Conservation (phyloP, 2,329 filamentous ascomycete genomes). For the Fusarium sp. region DNA sequence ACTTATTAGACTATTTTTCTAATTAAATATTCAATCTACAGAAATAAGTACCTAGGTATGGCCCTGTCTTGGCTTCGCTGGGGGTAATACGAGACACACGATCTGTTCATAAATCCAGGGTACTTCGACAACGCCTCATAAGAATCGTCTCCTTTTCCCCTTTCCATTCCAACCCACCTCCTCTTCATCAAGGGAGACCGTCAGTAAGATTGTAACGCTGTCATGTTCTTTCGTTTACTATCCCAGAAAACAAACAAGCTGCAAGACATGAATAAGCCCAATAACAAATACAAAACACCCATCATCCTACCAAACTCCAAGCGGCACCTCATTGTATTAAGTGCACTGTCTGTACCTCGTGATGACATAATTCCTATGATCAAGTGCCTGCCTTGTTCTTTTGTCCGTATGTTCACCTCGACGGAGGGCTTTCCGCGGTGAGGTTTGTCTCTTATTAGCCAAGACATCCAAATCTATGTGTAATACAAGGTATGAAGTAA, state of each 20-base stretch:
- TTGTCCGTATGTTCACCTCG: constrained; percentile 11
- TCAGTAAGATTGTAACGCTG: not conserved
- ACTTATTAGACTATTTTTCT: not conserved
- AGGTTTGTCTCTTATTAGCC: not conserved
- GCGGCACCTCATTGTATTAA: not conserved
- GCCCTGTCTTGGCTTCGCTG: not conserved
- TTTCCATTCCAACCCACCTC: not conserved
- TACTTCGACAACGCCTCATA: not conserved
- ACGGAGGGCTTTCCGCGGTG: not conserved
- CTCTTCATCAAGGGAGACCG: not conserved
- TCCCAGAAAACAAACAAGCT: not conserved
- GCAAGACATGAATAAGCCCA: constrained; percentile 1
- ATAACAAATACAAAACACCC: constrained; percentile 20
- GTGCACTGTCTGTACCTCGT: constrained; percentile 30
- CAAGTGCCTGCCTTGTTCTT: constrained; percentile 27
- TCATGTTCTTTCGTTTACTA: not conserved
- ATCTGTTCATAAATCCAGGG: not conserved
- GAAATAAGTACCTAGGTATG: not conserved
- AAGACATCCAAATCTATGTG: constrained; percentile 19
- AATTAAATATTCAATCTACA: not conserved
- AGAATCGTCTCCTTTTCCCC: not conserved
- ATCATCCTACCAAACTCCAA: constrained; percentile 2
- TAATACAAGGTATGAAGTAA: constrained; percentile 27
- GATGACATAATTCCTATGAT: constrained; percentile 34
- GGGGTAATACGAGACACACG: not conserved